phyloP scores from a whole-genome alignment of 495 filamentous ascomycete genomes.

The Gamarada debralockiae region DNA sequence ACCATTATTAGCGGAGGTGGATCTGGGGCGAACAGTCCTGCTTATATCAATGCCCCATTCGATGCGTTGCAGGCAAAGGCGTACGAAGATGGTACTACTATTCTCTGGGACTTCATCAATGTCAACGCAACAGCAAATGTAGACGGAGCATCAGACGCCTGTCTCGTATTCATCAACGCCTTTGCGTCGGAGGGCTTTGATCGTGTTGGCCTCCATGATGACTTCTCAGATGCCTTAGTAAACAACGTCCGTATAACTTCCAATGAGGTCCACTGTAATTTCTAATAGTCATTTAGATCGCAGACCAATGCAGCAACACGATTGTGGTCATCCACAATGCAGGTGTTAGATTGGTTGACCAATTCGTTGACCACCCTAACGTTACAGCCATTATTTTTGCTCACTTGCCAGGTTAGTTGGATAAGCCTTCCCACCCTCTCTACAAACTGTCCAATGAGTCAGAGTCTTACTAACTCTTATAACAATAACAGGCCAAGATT shows the following conservation, averaged over 20 bases:
- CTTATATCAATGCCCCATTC: conserved; percentile 42
- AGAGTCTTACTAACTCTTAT: no score
- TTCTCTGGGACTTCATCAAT: conserved; percentile 45
- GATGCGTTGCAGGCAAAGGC: conserved; percentile 50
- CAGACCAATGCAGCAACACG: conserved; percentile 53
- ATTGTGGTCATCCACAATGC: conserved; percentile 63
- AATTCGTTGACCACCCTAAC: conserved; percentile 55
- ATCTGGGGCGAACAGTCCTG: conserved; percentile 3
- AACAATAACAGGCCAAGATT: no score
- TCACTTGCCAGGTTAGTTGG: conserved; percentile 58
- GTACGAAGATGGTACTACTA: conserved; percentile 49
- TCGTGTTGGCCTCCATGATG: conserved; percentile 27
- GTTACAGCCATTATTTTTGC: conserved; percentile 59
- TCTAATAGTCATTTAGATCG: conserved; percentile 32
- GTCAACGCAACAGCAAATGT: conserved; percentile 31
- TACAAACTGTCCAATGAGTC: no score
- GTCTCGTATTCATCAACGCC: conserved; percentile 58
- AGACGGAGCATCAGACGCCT: conserved; percentile 54
- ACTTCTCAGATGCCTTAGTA: conserved; percentile 53
- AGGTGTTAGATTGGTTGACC: conserved; percentile 66
- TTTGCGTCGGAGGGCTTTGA: conserved; percentile 55
- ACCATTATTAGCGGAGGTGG: conserved; percentile 72
- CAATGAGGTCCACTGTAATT: neutral
- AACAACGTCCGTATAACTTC: conserved; percentile 28
- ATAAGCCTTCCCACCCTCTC: no score